A percentile compares a stretch with the other conserved stretches of the same genome.
Conservation (phyloP, 352 stramenopile species). For the Pythium insidiosum region DNA sequence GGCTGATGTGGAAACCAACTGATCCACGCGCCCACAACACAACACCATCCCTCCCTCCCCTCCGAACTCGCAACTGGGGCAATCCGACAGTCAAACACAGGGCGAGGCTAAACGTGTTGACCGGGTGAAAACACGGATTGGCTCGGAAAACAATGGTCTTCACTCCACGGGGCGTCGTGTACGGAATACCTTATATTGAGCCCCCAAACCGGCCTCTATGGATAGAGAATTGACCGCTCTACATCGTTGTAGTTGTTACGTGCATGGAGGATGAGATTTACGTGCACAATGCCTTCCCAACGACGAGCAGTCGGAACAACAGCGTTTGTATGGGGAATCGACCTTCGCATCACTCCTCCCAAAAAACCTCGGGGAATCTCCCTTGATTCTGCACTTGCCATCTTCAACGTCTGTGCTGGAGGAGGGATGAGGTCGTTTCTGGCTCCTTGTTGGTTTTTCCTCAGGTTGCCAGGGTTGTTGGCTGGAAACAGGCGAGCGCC, state of each 20-base stretch:
- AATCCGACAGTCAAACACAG: background rate
- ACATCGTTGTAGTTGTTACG: too few relatives aligned
- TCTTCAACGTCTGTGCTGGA: constrained; percentile 29
- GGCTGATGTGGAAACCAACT: constrained; percentile 23
- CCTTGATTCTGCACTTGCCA: constrained; percentile 27
- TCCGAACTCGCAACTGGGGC: constrained; percentile 26
- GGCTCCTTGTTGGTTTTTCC: constrained; percentile 20
- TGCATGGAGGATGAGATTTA: too few relatives aligned
- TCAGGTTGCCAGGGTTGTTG: too few relatives aligned
- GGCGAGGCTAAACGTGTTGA: constrained; percentile 26
- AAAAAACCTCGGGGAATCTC: constrained; percentile 29
- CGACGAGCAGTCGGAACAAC: too few relatives aligned
- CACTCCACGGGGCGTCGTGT: too few relatives aligned
- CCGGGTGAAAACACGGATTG: constrained; percentile 11
- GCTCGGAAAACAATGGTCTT: constrained; percentile 10
- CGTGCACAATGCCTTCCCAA: background rate
- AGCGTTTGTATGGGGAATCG: constrained; percentile 15
- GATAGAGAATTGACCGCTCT: too few relatives aligned
- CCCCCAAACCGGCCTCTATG: background rate
- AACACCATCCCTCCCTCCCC: constrained; percentile 15
- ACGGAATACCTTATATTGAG: too few relatives aligned
- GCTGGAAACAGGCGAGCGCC: too few relatives aligned
- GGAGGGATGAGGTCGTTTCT: constrained; percentile 18
- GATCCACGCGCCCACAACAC: constrained; percentile 15
- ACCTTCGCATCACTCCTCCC: constrained; percentile 19